Evolutionary conservation across 106 monocot genomes (phyloP), one percentile per base, ranked within the genome.

Genomic region (Chionographis japonica): DNA sequence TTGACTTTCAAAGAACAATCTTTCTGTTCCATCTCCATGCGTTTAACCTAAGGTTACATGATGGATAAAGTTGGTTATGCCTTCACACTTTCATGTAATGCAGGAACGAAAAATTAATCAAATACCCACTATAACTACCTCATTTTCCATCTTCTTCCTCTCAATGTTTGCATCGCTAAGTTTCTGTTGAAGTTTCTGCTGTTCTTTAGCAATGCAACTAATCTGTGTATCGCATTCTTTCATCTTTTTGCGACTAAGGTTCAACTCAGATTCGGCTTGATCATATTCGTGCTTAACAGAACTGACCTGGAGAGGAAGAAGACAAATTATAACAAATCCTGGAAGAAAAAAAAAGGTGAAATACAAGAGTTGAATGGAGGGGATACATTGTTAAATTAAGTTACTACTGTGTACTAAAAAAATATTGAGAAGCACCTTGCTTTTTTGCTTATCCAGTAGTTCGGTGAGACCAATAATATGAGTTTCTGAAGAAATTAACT

Each of bases 141-240:
- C 92, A 81, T 98, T 83, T 90, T 98, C 93, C 86, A 93, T 66
- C 73, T 86, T 98, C 79, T 90, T 98, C 73, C 76, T 85, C 43
- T 90, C 90, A 63, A 98, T 75, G 73, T 72, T 87, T 55, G 58
- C 76, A 81, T 98, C 92, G 77, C 83, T 93, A 17, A 90, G 80
- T 68, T 88, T 71, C 6, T 90, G 84, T 74, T 98, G 98, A 79
- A 98, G 83, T 58, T 78, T 92, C 61, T 90, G 84, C 68, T 87
- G 90, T 57, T 87, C 83, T 68, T 93, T 98, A 18, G 71, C 65
- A 72, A 90, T 83, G n/a, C 52, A 18, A 56, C 60, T 81, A 70
- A 98, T 87, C 70, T 98, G 79, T 58, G 78, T 54, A 68, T 98
- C 98, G 56, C 93, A 88, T 62, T 98, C 90, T 83, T 83, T 89